phyloP scores from a whole-genome alignment of 2,329 filamentous ascomycete species.

The Setomelanomma holmii region DNA sequence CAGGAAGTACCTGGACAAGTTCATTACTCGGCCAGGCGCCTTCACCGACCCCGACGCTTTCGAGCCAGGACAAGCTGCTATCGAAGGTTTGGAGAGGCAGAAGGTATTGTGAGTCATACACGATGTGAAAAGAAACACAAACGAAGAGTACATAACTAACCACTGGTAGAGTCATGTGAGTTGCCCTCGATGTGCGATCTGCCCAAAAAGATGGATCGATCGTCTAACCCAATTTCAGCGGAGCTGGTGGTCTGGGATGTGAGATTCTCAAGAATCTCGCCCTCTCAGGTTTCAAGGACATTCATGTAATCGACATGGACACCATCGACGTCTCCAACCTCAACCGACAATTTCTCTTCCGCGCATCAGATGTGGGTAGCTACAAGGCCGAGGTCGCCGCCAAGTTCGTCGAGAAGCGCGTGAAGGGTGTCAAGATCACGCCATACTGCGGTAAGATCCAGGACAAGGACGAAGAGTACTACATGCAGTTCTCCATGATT shows the following conservation, averaged over 20 bases:
- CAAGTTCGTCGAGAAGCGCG: constrained; percentile 85
- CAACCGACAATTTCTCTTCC: constrained; percentile 96
- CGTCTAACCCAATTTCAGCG: constrained; percentile 66
- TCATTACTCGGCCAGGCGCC: constrained; percentile 78
- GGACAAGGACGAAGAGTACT: constrained; percentile 95
- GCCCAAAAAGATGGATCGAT: background rate
- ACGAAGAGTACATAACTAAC: constrained; percentile 25
- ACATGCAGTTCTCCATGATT: constrained; percentile 94
- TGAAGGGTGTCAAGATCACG: constrained; percentile 90
- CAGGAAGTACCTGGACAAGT: constrained; percentile 84
- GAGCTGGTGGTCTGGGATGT: constrained; percentile 91
- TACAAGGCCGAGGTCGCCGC: constrained; percentile 94
- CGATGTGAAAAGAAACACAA: background rate
- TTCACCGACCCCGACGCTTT: constrained; percentile 71
- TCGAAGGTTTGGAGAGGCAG: constrained; percentile 40
- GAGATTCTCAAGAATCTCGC: constrained; percentile 97
- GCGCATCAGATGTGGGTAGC: constrained; percentile 87
- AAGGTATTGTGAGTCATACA: constrained; percentile 67
- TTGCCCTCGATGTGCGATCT: constrained; percentile 2
- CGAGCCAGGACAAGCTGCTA: constrained; percentile 61
- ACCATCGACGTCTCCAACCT: constrained; percentile 99
- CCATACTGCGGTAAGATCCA: constrained; percentile 95
- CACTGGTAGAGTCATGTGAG: constrained; percentile 48
- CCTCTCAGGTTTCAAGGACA: constrained; percentile 92
- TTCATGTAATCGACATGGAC: constrained; percentile 99